Evolutionary conservation across 2,329 filamentous ascomycete genomes (phyloP), one percentile per base, ranked within the genome.

Genomic region (Aspergillus candidus): DNA sequence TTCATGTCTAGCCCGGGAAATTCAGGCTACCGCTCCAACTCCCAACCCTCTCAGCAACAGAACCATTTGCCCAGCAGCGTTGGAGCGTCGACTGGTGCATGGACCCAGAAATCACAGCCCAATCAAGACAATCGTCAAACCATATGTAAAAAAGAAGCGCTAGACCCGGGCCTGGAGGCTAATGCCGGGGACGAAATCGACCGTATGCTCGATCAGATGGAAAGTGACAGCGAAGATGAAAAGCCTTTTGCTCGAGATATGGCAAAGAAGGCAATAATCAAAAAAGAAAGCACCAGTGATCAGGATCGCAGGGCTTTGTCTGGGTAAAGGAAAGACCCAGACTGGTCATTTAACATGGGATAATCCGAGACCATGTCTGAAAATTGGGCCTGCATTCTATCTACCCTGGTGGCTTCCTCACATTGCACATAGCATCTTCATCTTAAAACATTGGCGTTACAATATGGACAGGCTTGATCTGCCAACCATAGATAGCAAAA

Each of bases 1-100:
- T 73, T 73, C 54, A 73, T 74, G 72, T 72, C 70, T 33, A 75
- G 72, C 42, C 72, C 72, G 1, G 70, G 67, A 29, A 71, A 73
- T 42, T 72, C 71, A 4, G 68, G 67, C 1, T 71, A 70, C 47
- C 66, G 66, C 35, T 59, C 67, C 7, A 61, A 57, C 40, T 65
- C 66, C n/a, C 62, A 62, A 39, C 49, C 55, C 29, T 64, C 65
- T 12, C 62, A 61, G 38, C 49, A 53, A 39, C 43, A 38, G 43
- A 41, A 48, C 30, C 13, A 50, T 10, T 47, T 55, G 5, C 54
- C 56, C 35, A 55, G 47, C 39, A 65, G 55, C 41, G 51, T 39
- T 35, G 37, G 30, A 18, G 17, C 40, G 14, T 13, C 40, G 4
- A 32, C 41, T 0, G 48, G 54, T 30, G 44, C 49, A 6, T 38